Evolutionary conservation across 352 stramenopile species (phyloP).

Genomic region (Phytophthora europaea): DNA sequence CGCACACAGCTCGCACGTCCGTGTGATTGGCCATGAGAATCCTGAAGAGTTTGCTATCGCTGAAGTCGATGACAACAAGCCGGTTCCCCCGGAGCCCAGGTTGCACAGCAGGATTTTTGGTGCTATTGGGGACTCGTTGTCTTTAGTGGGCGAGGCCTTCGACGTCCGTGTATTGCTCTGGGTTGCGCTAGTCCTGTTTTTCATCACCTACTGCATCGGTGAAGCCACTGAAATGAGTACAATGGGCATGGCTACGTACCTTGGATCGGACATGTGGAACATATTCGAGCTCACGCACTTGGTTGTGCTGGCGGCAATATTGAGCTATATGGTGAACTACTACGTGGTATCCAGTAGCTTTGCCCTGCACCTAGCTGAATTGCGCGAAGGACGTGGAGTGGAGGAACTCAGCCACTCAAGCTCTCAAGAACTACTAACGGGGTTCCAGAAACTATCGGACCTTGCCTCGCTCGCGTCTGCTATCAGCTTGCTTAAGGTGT

Average conservation of each 20-base stretch:
- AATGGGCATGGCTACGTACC: slow-evolving; percentile 79
- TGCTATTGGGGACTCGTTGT: slow-evolving; percentile 26
- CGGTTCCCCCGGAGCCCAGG: background rate
- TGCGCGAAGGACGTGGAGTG: slow-evolving; percentile 45
- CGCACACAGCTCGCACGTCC: slow-evolving; percentile 83
- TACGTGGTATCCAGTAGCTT: slow-evolving; percentile 72
- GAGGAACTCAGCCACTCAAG: slow-evolving; percentile 73
- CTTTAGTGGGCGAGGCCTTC: slow-evolving; percentile 41
- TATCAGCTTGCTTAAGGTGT: slow-evolving; percentile 89
- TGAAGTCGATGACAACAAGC: slow-evolving; percentile 9
- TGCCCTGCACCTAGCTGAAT: slow-evolving; percentile 48
- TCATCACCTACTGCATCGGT: slow-evolving; percentile 84
- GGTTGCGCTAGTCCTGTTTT: slow-evolving; percentile 74
- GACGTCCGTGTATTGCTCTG: slow-evolving; percentile 78
- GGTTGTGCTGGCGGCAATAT: slow-evolving; percentile 62
- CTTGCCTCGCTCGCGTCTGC: slow-evolving; percentile 77
- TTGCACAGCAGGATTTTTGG: slow-evolving; percentile 29
- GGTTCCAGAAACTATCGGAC: slow-evolving; percentile 83
- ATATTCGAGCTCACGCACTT: slow-evolving; percentile 88
- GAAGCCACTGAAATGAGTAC: slow-evolving; percentile 83
- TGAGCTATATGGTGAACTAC: slow-evolving; percentile 78
- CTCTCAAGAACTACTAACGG: slow-evolving; percentile 69
- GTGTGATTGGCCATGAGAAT: slow-evolving; percentile 81
- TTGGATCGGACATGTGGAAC: slow-evolving; percentile 91
- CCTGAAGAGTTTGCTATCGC: slow-evolving; percentile 48